Base-by-base conservation (phyloP, 2,329 filamentous ascomycete genomes). In the Sphaceloma murrayae region DNA sequence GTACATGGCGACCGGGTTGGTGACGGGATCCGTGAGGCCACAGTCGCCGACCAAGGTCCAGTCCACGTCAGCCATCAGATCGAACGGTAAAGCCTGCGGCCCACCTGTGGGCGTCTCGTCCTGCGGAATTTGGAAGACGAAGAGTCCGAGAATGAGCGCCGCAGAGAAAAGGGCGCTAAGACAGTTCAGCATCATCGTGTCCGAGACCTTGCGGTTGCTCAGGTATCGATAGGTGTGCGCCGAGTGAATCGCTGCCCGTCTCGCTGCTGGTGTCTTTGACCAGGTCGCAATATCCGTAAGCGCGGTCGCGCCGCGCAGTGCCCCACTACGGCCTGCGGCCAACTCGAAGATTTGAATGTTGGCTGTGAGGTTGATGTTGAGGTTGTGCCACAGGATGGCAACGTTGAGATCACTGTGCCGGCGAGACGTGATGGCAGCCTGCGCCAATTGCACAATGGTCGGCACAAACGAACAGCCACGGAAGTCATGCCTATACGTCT, bases 271-370 rank as follows among this genome's bases (percentile, higher is more conserved):
- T 1, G 70, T 73, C 48, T 69, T 65, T 0, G 67, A 64, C 71
- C 71, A 74, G 7, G 63, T 55, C 0, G 67, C 62, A 17, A 74
- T 71, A 43, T 72, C 67, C 46, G 71, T 65, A 0, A 74, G 58
- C 1, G 71, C 69, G 33, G 66, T 64, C 3, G 64, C 62, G 4
- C 68, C 71, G 10, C 67, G 64, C 2, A 50, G 58, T 0, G 70
- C 63, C 2, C 70, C 71, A 3, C 64, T 59, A 29, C 69, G 67
- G 4, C 70, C 70, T 8, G 70, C 70, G 4, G 69, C 70, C 11
- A 72, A 57, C 45, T 74, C 69, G 46, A 74, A 74, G 19, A 72
- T 66, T 36, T 69, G 68, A 6, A 71, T 64, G 45, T 74, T 71
- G 3, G 70, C 65, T 0, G 69, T 67, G 2, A 74, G 61, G 50